These are phyloP conservation scores for Rubroboletus satanas DNA, from an alignment of 768 basidiomycete species.

Conservation along the genomic window DNA sequence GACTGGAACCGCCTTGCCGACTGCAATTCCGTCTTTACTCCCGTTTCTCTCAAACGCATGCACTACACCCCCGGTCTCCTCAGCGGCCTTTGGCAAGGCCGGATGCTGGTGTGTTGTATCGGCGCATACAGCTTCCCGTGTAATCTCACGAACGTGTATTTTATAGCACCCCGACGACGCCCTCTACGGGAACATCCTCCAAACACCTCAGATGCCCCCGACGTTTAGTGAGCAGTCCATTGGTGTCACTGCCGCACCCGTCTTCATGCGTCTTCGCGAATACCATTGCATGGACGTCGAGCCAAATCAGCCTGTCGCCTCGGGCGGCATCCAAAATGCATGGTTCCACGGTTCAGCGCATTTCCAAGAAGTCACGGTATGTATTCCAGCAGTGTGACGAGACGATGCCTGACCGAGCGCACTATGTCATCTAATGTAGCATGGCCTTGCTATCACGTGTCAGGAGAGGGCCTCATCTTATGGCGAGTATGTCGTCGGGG, in stretches of 20 bases:
- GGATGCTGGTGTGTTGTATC: conserved; percentile 50
- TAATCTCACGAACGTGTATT: neutral
- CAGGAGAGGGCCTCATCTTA: conserved; percentile 34
- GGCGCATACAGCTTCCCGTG: neutral
- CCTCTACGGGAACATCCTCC: conserved; percentile 19
- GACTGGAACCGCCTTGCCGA: conserved; percentile 54
- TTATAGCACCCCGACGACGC: conserved; percentile 20
- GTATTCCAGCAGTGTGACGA: conserved; percentile 8
- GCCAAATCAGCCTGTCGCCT: conserved; percentile 31
- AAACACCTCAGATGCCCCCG: conserved; percentile 20
- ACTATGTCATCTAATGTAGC: conserved; percentile 9
- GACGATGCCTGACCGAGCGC: conserved; percentile 2
- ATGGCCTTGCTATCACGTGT: conserved; percentile 21
- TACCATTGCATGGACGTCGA: conserved; percentile 42
- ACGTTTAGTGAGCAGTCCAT: conserved; percentile 35
- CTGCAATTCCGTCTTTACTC: conserved; percentile 40
- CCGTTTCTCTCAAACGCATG: conserved; percentile 26
- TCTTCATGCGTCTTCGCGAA: conserved; percentile 60
- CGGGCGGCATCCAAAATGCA: conserved; percentile 39
- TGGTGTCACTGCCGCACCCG: conserved; percentile 42
- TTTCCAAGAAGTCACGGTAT: conserved; percentile 21
- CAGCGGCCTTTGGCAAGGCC: conserved; percentile 59
- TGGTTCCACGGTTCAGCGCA: conserved; percentile 34
- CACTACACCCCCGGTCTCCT: conserved; percentile 51
- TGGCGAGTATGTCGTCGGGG: conserved; percentile 38